Percentiles rank a stretch among this genome's conserved stretches.
Evolutionary conservation across 1,284 basidiomycete genomes (phyloP).

Genomic region (Cryptococcus maquisensis): DNA sequence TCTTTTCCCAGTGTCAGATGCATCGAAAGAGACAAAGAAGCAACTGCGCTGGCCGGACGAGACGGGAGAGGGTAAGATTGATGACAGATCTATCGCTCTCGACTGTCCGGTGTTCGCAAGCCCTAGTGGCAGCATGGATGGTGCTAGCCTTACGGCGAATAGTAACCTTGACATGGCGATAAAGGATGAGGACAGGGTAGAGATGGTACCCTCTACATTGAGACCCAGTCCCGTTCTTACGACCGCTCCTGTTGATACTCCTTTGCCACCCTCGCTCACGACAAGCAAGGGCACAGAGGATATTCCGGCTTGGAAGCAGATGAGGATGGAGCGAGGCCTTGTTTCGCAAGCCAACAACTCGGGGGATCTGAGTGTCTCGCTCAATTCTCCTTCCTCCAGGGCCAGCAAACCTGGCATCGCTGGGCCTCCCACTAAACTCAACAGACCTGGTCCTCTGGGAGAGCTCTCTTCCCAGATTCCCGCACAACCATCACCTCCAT

Average conservation of each 20-base stretch:
- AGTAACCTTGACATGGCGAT: conserved; percentile 7
- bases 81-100: conserved; percentile 15
- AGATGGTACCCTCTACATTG: conserved; percentile 8
- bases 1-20: conserved; percentile 2
- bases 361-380: conserved; percentile 4
- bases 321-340: conserved; percentile 8
- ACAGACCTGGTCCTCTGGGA: conserved; percentile 10
- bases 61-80: conserved; percentile 16
- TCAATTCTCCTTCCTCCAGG: conserved; percentile 5
- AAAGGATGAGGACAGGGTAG: conserved; percentile 2
- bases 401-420: conserved; percentile 1
- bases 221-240: neutral
- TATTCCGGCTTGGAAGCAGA: conserved; percentile 17
- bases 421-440: conserved; percentile 8
- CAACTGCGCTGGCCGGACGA: conserved; percentile 14
- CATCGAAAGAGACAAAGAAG: neutral
- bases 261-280: neutral
- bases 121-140: conserved; percentile 2
- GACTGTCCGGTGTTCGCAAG: conserved; percentile 16
- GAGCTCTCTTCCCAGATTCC: conserved; percentile 6
- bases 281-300: neutral
- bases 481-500: conserved; percentile 3
- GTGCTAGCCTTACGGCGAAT: neutral
- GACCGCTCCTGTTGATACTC: neutral
- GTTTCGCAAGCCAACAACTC: conserved; percentile 1